Conservation (phyloP, 345 rosid species). For the Turnera subulata region DNA sequence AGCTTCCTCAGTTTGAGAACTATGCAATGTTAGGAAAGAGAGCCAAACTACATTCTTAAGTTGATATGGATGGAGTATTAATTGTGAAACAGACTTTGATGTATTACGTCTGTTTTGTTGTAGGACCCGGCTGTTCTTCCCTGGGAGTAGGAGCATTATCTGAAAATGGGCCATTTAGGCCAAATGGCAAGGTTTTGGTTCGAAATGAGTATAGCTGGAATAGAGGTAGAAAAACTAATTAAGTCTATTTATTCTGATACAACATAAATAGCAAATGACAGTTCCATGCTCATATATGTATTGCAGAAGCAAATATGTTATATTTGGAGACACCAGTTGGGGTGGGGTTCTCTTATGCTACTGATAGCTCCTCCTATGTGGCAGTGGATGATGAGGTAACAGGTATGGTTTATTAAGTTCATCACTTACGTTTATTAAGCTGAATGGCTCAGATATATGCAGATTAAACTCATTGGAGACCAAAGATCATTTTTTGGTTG, state of each 20-base stretch:
- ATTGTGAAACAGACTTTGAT: background rate
- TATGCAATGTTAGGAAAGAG: background rate
- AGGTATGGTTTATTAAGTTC: constrained; percentile 9
- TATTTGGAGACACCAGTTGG: constrained; percentile 93
- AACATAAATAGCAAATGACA: background rate
- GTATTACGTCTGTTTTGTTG: constrained; percentile 1
- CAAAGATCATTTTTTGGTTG: too few species aligned
- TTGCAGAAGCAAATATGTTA: constrained; percentile 92
- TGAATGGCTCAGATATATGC: background rate
- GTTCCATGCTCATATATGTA: background rate
- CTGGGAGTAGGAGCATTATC: constrained; percentile 96
- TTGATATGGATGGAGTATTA: background rate
- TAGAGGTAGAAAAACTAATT: constrained; percentile 41
- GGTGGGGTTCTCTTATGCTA: constrained; percentile 90
- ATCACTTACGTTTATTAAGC: constrained; percentile 6
- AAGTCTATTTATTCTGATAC: background rate
- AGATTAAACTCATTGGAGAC: too few species aligned
- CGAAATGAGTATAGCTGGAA: constrained; percentile 92
- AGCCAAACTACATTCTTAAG: constrained; percentile 1
- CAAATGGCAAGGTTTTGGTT: constrained; percentile 60
- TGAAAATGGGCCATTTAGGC: constrained; percentile 96
- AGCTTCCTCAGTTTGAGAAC: background rate
- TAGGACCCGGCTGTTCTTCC: constrained; percentile 97
- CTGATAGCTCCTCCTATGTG: constrained; percentile 57
- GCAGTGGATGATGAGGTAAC: constrained; percentile 51